Percentiles rank a stretch among this genome's conserved stretches.
Conservation (phyloP, 2,329 filamentous ascomycete species). For the Penicillium glabrum region DNA sequence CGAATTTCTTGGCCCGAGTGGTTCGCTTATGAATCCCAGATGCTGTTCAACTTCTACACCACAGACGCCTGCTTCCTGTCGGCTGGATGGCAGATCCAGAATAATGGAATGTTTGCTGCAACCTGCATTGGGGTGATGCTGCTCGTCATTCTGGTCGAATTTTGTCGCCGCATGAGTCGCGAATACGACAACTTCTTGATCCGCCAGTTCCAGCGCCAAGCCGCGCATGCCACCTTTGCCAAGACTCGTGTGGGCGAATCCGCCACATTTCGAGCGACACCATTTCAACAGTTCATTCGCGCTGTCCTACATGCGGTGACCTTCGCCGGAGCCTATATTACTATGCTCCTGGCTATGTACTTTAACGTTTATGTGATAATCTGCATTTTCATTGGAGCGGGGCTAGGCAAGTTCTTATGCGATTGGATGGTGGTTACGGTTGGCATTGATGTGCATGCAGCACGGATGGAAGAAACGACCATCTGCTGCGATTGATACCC, state of each 20-base stretch:
- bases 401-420: constrained; percentile 21
- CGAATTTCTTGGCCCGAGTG: neutral
- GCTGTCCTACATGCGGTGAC: constrained; percentile 68
- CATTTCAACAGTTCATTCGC: constrained; percentile 46
- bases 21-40: constrained; percentile 17
- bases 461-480: constrained; percentile 18
- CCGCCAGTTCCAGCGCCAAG: constrained; percentile 23
- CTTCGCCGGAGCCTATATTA: constrained; percentile 73
- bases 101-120: constrained; percentile 71
- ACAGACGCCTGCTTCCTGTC: constrained; percentile 59
- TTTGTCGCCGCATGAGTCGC: constrained; percentile 66
- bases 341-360: constrained; percentile 70
- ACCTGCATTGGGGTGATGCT: constrained; percentile 75
- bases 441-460: constrained; percentile 7
- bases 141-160: constrained; percentile 70
- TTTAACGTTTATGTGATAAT: constrained; percentile 75
- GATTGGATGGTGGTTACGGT: constrained; percentile 23
- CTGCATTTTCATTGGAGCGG: constrained; percentile 72
- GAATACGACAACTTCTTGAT: constrained; percentile 69
- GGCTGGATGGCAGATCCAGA: constrained; percentile 67
- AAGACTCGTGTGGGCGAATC: constrained; percentile 38
- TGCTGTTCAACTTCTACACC: constrained; percentile 25
- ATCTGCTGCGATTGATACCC: constrained; percentile 10
- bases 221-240: constrained; percentile 40
- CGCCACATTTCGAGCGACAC: neutral